Base-by-base conservation (phyloP, 2,329 filamentous ascomycete species). In the Clonostachys rhizophaga region DNA sequence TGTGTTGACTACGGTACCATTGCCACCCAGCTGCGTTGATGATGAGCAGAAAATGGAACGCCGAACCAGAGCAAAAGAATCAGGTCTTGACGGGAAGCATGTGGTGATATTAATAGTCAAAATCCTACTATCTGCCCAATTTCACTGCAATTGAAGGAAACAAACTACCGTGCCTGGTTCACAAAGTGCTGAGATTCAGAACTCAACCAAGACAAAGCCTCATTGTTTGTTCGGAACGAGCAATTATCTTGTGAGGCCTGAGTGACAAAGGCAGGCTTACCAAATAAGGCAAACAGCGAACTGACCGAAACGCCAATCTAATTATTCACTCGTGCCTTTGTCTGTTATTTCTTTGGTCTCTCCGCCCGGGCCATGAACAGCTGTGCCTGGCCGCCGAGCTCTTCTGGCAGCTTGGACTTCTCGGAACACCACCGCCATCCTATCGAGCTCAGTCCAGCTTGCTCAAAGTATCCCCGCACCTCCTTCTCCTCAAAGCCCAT, bases 401-500 rank as follows among this genome's bases (percentile, higher is more conserved):
- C 55, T 9, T 46, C 47, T 1, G 60, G 58, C 42, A 63, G 50
- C 20, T 52, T 49, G 1, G 54, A 53, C 16, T 44, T 44, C 13
- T 50, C 42, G 2, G 49, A 46, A 12, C 57, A 52, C 54, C 50
- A 51, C 47, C 52, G 58, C 59, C 60, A 64, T 2, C 48, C 52
- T 51, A 55, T 58, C 2, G 48, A 49, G 8, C 51, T 42, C 14
- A 64, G 44, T 0, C 57, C 60, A 14, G 55, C 60, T 8, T 47
- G 52, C 5, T 48, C 48, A 16, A 57, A 63, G 16, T 49, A 52
- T 2, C 11, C 14, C 13, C 47, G 49, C 3, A 65, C 44, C 6
- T 60, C 52, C 0, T 34, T 40, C 30, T 63, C 55, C 2, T 40
- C 43, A 13, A 64, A 66, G 0, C 58, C 58, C 33, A 53, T 49